Base-by-base conservation (phyloP, 1,284 basidiomycete genomes). In the Microbotryum silenes-acaulis region DNA sequence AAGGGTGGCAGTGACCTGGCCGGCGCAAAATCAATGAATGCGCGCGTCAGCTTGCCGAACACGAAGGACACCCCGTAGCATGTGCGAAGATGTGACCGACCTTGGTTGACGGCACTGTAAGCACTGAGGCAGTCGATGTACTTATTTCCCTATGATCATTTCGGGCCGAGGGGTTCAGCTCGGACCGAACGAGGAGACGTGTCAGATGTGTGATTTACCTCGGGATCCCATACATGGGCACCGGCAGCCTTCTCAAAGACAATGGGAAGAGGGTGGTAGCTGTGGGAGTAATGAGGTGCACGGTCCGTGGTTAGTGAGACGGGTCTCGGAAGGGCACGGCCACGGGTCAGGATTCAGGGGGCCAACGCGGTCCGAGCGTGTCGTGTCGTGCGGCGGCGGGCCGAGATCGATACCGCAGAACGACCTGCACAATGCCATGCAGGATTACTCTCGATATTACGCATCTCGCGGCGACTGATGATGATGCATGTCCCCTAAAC, bases 211-310 rank as follows among this genome's bases (percentile, higher is more conserved):
- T 25, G 3, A 46, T 61, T 33, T 31, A 67, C 66, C 55, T 73
- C 72, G 18, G 66, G 62, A 54, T 73, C 71, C 63, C 64, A 72
- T 18, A 72, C 72, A 12, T 53, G 57, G 23, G 90, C 90, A 56
- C 94, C 94, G 68, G 83, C 81, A 25, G 87, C 94, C 58, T 84
- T 83, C 72, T 96, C 91, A 72, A 98, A 94, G 60, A 97, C 93
- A 65, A 97, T 83, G 31, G 93, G 93, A 12, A 98, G 80, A 0
- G 94, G 93, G 75, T 97, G 92, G 76, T 97, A 97, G 79, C 92
- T 97, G 81, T 79, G 77, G 3, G 73, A 73, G 57, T 9, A 63
- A 20, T 31, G 57, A 45, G 23, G 56, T 57, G 14, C 54, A 63
- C 48, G 54, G 23, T 10, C 42, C 29, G 77, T 37, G 33, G 31